Evolutionary conservation across 1,284 basidiomycete species (phyloP), one percentile per base, ranked within the genome.

Genomic region (Papiliotrema terrestris): DNA sequence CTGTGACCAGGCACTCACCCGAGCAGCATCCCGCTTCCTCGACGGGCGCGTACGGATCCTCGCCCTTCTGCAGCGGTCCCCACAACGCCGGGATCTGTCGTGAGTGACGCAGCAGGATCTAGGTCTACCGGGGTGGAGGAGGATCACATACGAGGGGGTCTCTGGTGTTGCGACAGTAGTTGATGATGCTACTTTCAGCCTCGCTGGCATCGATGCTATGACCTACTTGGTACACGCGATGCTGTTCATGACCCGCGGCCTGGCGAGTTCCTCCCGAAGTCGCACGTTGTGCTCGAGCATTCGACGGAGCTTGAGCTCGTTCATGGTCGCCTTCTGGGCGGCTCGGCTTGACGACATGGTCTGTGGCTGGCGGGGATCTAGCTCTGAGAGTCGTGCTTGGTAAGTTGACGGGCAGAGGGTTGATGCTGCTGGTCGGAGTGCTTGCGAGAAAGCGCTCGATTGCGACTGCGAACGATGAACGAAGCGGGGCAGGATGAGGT

Each of bases 241-340:
- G 69, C 90, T 94, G 52, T 98, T 91, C 65, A 87, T 83, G 58
- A 95, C 85, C 63, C 94, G 82, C 22, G 91, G 91, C 62, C 94
- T 80, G 49, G 88, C 85, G 60, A 97, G 79, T 74, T 98, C 95
- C 78, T 98, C 95, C 68, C 87, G 82, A 65, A 98, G 79, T 59
- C 94, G 83, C 73, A 91, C 87, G 74, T 97, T 98, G 79, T 97
- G 92, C 80, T 98, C 95, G 59, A 86, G 84, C 65, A 98, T 80
- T 52, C 94, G 82, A 43, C 94, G 84, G 66, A 96, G 86, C 84
- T 96, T 97, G 75, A 98, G 86, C 84, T 98, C 95, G 56, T 89
- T 88, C 92, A 96, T 95, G 66, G 89, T 73, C 43, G 69, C 66
- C 54, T 75, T 69, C 65, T 36, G 66, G 53, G 37, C 67, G 58